Percentiles rank a stretch among this genome's conserved stretches.
Evolutionary conservation across 192 early-diverging fungal species (phyloP).

Genomic region (Backusella sp.): DNA sequence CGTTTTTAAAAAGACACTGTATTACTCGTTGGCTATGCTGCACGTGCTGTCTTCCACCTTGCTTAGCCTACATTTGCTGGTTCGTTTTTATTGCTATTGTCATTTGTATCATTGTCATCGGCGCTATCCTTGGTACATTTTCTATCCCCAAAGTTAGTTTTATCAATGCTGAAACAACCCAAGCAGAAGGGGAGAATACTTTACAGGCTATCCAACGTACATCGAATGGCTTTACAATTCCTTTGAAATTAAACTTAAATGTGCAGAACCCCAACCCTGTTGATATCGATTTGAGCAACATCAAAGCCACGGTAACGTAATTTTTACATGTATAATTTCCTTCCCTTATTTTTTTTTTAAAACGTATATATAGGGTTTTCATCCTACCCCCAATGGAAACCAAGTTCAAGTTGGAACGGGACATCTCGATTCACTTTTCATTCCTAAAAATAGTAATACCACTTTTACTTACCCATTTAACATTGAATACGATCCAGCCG

Average conservation of each 20-base stretch:
- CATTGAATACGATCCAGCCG: conserved; percentile 37
- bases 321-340: background rate
- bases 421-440: conserved; percentile 28
- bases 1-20: conserved; percentile 15
- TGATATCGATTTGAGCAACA: conserved; percentile 37
- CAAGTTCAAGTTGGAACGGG: conserved; percentile 45
- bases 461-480: conserved; percentile 45
- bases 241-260: conserved; percentile 32
- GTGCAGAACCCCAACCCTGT: conserved; percentile 43
- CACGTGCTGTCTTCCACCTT: conserved; percentile 33
- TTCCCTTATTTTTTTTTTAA: background rate
- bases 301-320: conserved; percentile 43
- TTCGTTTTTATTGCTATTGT: conserved; percentile 31
- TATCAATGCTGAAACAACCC: conserved; percentile 15
- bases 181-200: background rate
- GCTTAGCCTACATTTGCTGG: conserved; percentile 23
- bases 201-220: conserved; percentile 22
- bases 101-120: conserved; percentile 41
- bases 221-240: conserved; percentile 28
- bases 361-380: conserved; percentile 40
- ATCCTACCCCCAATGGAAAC: conserved; percentile 30
- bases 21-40: conserved; percentile 29
- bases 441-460: conserved; percentile 31
- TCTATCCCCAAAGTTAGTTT: conserved; percentile 40
- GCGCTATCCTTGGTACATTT: conserved; percentile 34